phyloP scores from a whole-genome alignment of 2,329 filamentous ascomycete genomes.

The Cladophialophora psammophila region DNA sequence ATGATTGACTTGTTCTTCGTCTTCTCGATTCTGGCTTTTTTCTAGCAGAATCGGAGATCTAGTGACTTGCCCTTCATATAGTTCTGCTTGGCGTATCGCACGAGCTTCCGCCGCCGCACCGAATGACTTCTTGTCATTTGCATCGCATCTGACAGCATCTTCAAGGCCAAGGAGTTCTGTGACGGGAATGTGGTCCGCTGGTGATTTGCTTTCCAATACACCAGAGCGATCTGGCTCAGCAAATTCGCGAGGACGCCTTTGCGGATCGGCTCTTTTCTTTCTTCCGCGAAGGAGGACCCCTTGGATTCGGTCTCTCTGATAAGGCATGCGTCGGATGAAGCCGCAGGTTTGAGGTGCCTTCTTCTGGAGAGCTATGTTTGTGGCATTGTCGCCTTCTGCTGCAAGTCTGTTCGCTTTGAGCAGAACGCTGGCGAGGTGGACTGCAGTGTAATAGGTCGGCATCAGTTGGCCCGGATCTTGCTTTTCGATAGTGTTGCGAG shows the following conservation, averaged over 20 bases:
- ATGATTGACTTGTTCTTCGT: background rate
- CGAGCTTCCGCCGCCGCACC: background rate
- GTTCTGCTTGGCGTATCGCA: slow-evolving; percentile 19
- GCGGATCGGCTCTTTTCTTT: slow-evolving; percentile 41
- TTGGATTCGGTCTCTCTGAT: slow-evolving; percentile 51
- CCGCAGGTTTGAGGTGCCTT: slow-evolving; percentile 49
- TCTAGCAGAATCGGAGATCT: slow-evolving; percentile 4
- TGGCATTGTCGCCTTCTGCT: slow-evolving; percentile 44
- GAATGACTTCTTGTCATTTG: background rate
- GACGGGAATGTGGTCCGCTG: slow-evolving; percentile 31
- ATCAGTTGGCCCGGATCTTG: slow-evolving; percentile 50
- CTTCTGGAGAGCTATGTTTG: slow-evolving; percentile 43
- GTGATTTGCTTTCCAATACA: slow-evolving; percentile 33
- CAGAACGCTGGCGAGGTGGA: slow-evolving; percentile 52
- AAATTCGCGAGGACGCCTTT: slow-evolving; percentile 26
- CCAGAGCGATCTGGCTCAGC: slow-evolving; percentile 25
- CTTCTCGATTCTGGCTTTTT: slow-evolving; percentile 1
- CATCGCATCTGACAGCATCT: background rate
- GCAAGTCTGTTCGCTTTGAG: slow-evolving; percentile 48
- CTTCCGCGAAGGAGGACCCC: slow-evolving; percentile 49
- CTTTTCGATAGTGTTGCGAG: slow-evolving; percentile 36
- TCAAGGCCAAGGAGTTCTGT: slow-evolving; percentile 13
- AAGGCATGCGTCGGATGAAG: slow-evolving; percentile 49
- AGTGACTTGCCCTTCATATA: slow-evolving; percentile 21
- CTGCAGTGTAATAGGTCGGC: slow-evolving; percentile 54